Evolutionary conservation across 768 basidiomycete species (phyloP), one percentile per base, ranked within the genome.

Genomic region (Cystofilobasidium ferigula): DNA sequence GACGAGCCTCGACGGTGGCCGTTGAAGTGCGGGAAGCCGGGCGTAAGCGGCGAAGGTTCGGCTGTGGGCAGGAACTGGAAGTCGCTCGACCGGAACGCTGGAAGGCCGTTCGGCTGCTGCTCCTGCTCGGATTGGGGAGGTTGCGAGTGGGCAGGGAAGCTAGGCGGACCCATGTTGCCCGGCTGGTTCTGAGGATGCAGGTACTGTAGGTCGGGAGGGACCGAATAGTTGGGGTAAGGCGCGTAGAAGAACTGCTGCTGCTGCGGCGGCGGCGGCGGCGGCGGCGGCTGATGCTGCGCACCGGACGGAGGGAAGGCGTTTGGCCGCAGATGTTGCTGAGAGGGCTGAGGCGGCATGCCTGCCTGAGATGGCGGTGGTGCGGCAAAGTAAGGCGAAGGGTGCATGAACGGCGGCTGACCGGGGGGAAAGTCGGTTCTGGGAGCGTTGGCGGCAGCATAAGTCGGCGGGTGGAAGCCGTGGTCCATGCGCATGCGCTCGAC

Each of bases 11-110:
- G 48, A 20, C 62, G 61, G 24, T 51, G 36, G 9, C 36, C n/a
- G n/a, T n/a, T 36, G 42, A 43, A 38, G 24, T 3, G 30, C 6
- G 58, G 58, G 28, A 60, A 60, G 38, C 58, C 58, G 40, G 58
- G 58, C 24, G 58, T 60, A 22, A 64, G 32, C 16, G 63, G 63
- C 22, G 63, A 64, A 16, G 63, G 63, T 20, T 36, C 63, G 14
- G 63, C n/a, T 4, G 57, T 64, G 9, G 63, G 63, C 22, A 64
- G 63, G 45, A 64, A 64, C 24, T 58, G 42, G 30, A 26, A n/a
- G 18, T 30, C 42, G 35, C 13, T 9, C 22, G 10, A 30, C 8
- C 30, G 63, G 30, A 24, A 34, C 28, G 22, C 38, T 12, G 24
- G 40, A 16, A 14, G 30, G 45, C 32, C 45, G 56, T 30, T 24